Evolutionary conservation across 75 land plant species (phyloP), one percentile per base, ranked within the genome.

Genomic region (Cryptomeria japonica): DNA sequence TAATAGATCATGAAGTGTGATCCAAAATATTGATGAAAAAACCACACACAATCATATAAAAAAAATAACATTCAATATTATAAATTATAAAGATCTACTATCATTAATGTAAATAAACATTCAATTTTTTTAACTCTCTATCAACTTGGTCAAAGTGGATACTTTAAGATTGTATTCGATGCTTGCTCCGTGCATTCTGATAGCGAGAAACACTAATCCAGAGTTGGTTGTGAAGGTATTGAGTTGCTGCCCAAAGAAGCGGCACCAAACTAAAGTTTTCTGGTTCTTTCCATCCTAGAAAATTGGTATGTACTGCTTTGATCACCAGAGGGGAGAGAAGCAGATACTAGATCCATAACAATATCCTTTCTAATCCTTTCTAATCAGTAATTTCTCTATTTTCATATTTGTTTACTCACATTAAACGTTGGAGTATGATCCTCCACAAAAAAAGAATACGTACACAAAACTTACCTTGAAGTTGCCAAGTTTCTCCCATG

Each of bases 401-500:
- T 51, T 51, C 55, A 51, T 11, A 47, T 11, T 47, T 8, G 51
- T 47, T 51, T 51, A 51, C 16, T 51, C 55, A 13, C 14, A 51
- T 51, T 13, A 13, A 0, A 51, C 10, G 7, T 47, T 47, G 51
- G 51, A 47, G 13, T 47, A 47, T 47, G 51, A 49, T 49, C 51
- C 42, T 41, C 10, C 46, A 44, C 3, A 44, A 44, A 44, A 49
- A 10, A 10, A 49, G 12, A 49, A 49, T 10, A 12, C 9, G 10
- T 51, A 13, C 55, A 14, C 16, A 51, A 16, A 46, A 36, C 53
- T 46, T 77, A 95, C 97, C 96, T 96, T 96, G 83, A 88, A 93
- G 90, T 58, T 93, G 8, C 97, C 97, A 19, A 96, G 97, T 31
- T 88, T 89, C 83, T 88, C 88, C 97, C 97, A 96, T 87, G 96